Base-by-base conservation (phyloP, 164 flowering plant genomes). In the Dillenia turbinata region DNA sequence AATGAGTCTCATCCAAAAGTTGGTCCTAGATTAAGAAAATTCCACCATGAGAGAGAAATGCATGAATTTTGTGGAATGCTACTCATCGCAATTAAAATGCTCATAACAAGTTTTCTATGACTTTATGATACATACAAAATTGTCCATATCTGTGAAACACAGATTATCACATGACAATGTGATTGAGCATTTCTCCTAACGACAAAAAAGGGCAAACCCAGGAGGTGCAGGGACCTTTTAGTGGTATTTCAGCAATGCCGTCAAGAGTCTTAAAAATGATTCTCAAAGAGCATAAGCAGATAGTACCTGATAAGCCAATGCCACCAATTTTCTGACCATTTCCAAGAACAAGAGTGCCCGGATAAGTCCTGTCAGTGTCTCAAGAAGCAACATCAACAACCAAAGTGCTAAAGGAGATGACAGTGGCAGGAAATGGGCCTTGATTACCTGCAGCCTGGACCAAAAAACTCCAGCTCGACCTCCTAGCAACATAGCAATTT, bases 341-440 rank as follows among this genome's bases (percentile, higher is more conserved):
- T 7, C 93, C 95, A 26, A 94, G 88, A 61, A 78, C 43, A 45
- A 94, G 87, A 33, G 75, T 69, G 49, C 71, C 73, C 11, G 91
- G 76, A 66, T 82, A 94, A 54, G 44, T 76, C 67, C 98, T 70
- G 69, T 88, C 96, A 10, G 89, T 87, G 71, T 48, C 60, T 63
- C 80, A 69, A 24, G 96, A 77, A 56, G 88, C 97, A 1, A 79
- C 96, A 9, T 87, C 87, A 22, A 93, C 69, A 44, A 80, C 78
- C 98, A 94, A 90, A 33, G 98, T 96, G 73, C 98, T 90, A 66
- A 69, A 90, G 8, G 97, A 82, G 8, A 82, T 83, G 0, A 87
- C 82, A 1, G 77, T 68, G 68, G 82, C 72, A 12, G 84, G 81
- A 10, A 46, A 75, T 0, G 98, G 97, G 4, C 96, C 98, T 14